A percentile compares a stretch with the other conserved stretches of the same genome.
Conservation (phyloP, 2,329 filamentous ascomycete genomes). For the Neurospora sp. region DNA sequence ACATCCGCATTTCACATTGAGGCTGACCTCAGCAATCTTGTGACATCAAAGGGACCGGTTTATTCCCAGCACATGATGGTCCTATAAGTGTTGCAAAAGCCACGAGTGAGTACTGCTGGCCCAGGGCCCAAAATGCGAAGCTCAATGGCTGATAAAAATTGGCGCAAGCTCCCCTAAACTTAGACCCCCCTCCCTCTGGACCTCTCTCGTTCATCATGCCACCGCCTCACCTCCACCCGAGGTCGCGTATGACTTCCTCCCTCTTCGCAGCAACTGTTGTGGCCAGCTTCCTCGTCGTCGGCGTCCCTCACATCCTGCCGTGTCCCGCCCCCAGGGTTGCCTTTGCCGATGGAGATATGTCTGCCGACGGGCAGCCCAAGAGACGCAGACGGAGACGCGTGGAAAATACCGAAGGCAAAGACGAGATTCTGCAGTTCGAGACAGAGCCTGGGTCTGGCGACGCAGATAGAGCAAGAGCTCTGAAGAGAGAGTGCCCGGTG, state of each 20-base stretch:
- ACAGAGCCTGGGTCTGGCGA: slow-evolving; percentile 30
- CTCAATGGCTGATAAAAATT: background rate
- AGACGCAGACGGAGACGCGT: slow-evolving; percentile 34
- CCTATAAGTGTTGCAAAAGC: background rate
- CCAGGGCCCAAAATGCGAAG: background rate
- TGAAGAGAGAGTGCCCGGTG: slow-evolving; percentile 73
- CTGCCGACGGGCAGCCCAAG: slow-evolving; percentile 32
- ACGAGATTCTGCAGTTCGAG: slow-evolving; percentile 40
- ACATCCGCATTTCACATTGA: background rate
- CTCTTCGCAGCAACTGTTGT: slow-evolving; percentile 90
- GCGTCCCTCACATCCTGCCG: slow-evolving; percentile 78
- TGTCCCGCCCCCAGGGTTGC: slow-evolving; percentile 73
- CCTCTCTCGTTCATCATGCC: slow-evolving; percentile 46
- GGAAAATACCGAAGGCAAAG: slow-evolving; percentile 26
- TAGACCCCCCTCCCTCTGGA: background rate
- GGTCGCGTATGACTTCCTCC: slow-evolving; percentile 85
- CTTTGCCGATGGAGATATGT: slow-evolving; percentile 58
- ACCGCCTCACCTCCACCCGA: slow-evolving; percentile 81
- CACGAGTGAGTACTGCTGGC: background rate
- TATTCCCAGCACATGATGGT: background rate
- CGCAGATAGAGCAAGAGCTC: slow-evolving; percentile 30
- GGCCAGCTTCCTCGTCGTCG: slow-evolving; percentile 86
- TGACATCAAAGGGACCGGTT: background rate
- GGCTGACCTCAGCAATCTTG: background rate
- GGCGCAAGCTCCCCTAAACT: background rate